phyloP scores from a whole-genome alignment of 257 asterid species.

The Jaltomata sinuosa region DNA sequence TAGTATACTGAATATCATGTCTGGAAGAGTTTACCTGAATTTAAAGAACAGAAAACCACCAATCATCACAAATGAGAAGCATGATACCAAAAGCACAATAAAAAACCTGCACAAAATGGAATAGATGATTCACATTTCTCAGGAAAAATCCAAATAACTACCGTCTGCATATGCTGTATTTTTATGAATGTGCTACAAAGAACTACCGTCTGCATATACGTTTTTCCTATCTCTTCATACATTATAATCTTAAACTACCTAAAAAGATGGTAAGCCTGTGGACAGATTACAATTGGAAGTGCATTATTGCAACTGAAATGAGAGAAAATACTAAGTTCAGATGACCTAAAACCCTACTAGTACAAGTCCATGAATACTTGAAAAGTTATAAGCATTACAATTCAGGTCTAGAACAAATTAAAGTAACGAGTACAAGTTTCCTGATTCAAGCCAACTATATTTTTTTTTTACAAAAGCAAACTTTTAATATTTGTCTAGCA shows the following conservation, averaged over 20 bases:
- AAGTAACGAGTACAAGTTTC: not conserved
- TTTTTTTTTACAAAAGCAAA: not conserved
- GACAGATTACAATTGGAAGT: not conserved
- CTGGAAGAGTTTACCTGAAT: constrained; percentile 45
- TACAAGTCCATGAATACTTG: not conserved
- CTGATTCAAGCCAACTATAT: not conserved
- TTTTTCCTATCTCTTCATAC: not conserved
- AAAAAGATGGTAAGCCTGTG: not conserved
- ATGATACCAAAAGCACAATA: constrained; percentile 69
- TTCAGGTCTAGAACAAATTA: not conserved
- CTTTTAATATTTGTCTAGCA: not conserved
- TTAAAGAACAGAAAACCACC: constrained; percentile 94
- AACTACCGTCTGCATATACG: not conserved
- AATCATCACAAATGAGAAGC: constrained; percentile 71
- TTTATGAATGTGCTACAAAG: not conserved
- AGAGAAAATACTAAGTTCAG: not conserved
- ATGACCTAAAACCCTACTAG: not conserved
- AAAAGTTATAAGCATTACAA: not conserved
- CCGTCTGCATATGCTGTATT: not conserved
- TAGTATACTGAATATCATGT: not conserved
- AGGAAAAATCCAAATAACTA: not conserved
- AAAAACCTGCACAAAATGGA: constrained; percentile 59
- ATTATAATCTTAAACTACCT: not conserved
- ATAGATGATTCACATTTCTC: not conserved
- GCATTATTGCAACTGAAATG: not conserved